Conservation (phyloP, 768 basidiomycete genomes). For the Kwoniella mangroviensis region DNA sequence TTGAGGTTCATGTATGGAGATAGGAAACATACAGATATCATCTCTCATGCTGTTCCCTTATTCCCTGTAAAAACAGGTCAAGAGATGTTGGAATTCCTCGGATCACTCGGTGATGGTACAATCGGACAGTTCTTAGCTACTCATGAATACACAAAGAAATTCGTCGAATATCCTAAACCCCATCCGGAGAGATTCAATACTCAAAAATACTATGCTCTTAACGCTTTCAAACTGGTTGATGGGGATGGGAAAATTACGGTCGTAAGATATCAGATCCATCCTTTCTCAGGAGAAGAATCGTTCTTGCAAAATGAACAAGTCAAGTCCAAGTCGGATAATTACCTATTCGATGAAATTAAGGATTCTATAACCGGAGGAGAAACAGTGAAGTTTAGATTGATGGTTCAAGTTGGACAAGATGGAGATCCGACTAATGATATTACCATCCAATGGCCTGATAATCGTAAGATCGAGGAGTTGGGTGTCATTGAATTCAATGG, state of each 20-base stretch:
- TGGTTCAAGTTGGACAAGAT: constrained; percentile 32
- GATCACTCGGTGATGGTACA: constrained; percentile 15
- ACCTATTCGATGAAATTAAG: background rate
- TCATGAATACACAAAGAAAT: constrained; percentile 24
- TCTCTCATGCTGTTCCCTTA: constrained; percentile 32
- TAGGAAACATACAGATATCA: constrained; percentile 38
- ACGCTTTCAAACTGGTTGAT: constrained; percentile 33
- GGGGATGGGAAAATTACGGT: constrained; percentile 19
- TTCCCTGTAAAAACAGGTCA: constrained; percentile 34
- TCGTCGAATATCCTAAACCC: constrained; percentile 33
- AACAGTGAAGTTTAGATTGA: constrained; percentile 21
- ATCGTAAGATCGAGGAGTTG: constrained; percentile 27
- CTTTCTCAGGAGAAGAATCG: constrained; percentile 3
- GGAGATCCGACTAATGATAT: constrained; percentile 37
- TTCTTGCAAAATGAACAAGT: background rate
- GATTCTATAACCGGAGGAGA: background rate
- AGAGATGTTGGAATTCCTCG: constrained; percentile 33
- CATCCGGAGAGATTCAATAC: constrained; percentile 25
- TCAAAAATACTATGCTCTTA: constrained; percentile 29
- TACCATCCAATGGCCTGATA: constrained; percentile 34
- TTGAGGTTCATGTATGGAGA: constrained; percentile 30
- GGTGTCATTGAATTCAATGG: constrained; percentile 21
- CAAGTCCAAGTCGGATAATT: background rate
- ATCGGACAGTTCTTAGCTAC: constrained; percentile 21
- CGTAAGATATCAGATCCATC: constrained; percentile 27